These are phyloP conservation scores for Gaultheria prostrata DNA, from an alignment of 148 eudicot genomes.

Conservation along the genomic window DNA sequence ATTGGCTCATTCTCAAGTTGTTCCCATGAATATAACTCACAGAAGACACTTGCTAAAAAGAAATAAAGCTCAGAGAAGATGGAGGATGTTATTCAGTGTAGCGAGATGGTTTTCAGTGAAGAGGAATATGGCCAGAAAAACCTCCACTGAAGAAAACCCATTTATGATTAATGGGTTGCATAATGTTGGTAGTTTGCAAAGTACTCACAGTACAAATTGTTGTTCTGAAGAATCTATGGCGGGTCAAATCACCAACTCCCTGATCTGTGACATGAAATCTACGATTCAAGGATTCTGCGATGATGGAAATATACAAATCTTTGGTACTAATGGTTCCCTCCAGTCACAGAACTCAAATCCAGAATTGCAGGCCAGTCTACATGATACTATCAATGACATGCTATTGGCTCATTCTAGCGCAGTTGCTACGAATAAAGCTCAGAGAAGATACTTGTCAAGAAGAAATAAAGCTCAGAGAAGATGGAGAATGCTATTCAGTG, in stretches of 20 bases:
- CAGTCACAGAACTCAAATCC: slow-evolving; percentile 29
- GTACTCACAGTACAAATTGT: background rate
- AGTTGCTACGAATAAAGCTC: slow-evolving; percentile 7
- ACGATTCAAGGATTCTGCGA: slow-evolving; percentile 29
- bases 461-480: slow-evolving; percentile 11
- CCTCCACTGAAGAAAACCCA: background rate
- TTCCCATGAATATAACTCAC: slow-evolving; percentile 3
- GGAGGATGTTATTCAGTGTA: slow-evolving; percentile 19
- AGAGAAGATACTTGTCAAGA: slow-evolving; percentile 4
- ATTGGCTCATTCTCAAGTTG: slow-evolving; percentile 26
- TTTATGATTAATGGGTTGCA: background rate
- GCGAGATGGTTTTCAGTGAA: slow-evolving; percentile 22
- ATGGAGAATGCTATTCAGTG: slow-evolving; percentile 22
- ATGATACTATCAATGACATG: slow-evolving; percentile 30
- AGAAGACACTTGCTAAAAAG: slow-evolving; percentile 4
- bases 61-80: slow-evolving; percentile 18
- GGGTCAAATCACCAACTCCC: slow-evolving; percentile 27
- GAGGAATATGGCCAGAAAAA: background rate
- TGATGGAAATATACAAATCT: slow-evolving; percentile 35
- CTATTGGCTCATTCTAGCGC: slow-evolving; percentile 31
- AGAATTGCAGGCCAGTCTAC: slow-evolving; percentile 35
- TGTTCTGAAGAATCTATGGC: background rate
- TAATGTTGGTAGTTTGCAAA: background rate
- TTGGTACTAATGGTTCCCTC: slow-evolving; percentile 38
- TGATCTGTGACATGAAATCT: slow-evolving; percentile 38